A percentile compares a stretch with the other conserved stretches of the same genome.
These are phyloP conservation scores for Alliaria petiolata DNA, from an alignment of 345 rosid species.

Conservation along the genomic window DNA sequence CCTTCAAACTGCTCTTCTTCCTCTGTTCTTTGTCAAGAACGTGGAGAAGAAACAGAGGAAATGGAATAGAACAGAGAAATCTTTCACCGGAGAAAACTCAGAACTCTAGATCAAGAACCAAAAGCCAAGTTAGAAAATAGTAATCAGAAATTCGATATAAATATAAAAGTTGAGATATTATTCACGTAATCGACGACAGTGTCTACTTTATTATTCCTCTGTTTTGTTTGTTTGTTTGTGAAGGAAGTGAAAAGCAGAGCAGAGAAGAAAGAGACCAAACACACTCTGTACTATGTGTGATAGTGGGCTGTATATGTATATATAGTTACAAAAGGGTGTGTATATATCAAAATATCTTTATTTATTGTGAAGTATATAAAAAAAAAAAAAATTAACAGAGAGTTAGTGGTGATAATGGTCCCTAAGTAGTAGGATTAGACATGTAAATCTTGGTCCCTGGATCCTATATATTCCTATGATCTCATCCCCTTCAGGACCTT, in stretches of 20 bases:
- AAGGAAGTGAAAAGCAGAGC: not conserved
- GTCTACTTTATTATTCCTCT: not conserved
- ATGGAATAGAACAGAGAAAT: not conserved
- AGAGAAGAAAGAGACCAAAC: conserved; percentile 8
- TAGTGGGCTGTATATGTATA: conserved; percentile 14
- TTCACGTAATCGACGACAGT: not conserved
- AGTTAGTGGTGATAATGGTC: conserved; percentile 40
- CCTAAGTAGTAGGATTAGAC: conserved; percentile 40
- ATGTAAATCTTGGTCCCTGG: conserved; percentile 26
- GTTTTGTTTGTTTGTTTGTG: not conserved
- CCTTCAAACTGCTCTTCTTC: not conserved
- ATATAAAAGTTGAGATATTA: not conserved
- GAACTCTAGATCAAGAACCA: not conserved
- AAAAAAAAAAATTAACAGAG: conserved; percentile 3
- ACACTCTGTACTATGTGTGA: conserved; percentile 23
- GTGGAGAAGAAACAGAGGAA: not conserved
- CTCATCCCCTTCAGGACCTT: conserved; percentile 9
- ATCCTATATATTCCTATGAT: conserved; percentile 32
- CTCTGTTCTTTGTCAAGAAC: not conserved
- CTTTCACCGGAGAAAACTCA: too few relatives aligned
- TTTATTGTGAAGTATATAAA: not conserved
- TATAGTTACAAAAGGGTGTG: not conserved
- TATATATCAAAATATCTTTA: not conserved
- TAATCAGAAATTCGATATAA: not conserved
- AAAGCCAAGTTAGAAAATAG: not conserved